Evolutionary conservation across 805 yeast species (phyloP).

Genomic region (Deakozyma indianensis): DNA sequence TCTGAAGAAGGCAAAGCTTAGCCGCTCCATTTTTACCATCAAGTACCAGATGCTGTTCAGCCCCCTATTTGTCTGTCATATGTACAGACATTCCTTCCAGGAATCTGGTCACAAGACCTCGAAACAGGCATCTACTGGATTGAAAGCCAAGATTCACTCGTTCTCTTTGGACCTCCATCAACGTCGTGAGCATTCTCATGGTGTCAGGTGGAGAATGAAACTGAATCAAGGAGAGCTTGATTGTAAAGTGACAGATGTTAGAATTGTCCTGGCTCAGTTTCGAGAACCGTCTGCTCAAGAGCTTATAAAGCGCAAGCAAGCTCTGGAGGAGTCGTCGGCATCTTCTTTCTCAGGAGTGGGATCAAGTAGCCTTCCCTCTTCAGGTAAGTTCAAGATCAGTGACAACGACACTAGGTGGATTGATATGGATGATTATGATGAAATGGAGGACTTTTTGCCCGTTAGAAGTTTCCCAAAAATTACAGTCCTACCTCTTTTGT

Average conservation of each 20-base stretch:
- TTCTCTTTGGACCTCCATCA: constrained; percentile 59
- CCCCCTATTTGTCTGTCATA: constrained; percentile 64
- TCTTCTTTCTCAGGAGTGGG: constrained; percentile 11
- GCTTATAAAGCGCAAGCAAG: background rate
- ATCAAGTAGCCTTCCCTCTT: constrained; percentile 9
- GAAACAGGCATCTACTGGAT: constrained; percentile 43
- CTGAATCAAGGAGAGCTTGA: constrained; percentile 59
- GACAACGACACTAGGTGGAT: constrained; percentile 40
- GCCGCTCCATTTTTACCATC: constrained; percentile 59
- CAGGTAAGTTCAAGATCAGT: constrained; percentile 17
- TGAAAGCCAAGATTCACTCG: constrained; percentile 43
- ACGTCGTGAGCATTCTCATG: constrained; percentile 25
- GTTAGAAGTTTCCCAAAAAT: constrained; percentile 23
- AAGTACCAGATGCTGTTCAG: constrained; percentile 62
- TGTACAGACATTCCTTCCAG: constrained; percentile 30
- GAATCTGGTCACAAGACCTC: constrained; percentile 28
- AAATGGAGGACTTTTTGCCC: constrained; percentile 32
- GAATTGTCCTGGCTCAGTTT: constrained; percentile 52
- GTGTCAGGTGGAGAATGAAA: constrained; percentile 34
- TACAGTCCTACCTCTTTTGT: constrained; percentile 44
- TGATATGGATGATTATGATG: constrained; percentile 63
- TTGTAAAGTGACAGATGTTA: constrained; percentile 50
- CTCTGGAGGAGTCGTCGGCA: constrained; percentile 1
- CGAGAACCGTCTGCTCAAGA: constrained; percentile 3
- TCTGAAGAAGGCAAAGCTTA: constrained; percentile 40